Conservation (phyloP, 2,329 filamentous ascomycete genomes). For the Chrysoporthe austroafricana region DNA sequence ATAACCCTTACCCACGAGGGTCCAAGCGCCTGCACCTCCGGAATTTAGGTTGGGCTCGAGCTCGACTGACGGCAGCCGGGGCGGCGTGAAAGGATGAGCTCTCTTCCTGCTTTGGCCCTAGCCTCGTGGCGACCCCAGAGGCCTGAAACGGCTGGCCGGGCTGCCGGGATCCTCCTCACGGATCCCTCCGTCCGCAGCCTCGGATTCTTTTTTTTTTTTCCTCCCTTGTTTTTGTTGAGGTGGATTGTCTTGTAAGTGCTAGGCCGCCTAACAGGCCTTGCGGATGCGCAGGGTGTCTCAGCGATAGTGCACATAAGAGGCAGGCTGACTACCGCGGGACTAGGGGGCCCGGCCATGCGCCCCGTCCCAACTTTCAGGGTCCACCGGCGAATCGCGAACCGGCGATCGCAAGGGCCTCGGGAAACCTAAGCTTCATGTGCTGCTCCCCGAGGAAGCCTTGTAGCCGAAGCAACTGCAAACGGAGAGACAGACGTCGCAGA, state of each 20-base stretch:
- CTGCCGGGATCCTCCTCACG: too few relatives aligned
- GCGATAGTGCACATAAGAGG: background rate
- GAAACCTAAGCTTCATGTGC: background rate
- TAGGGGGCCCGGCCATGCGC: background rate
- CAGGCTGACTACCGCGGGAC: background rate
- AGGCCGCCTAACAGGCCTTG: background rate
- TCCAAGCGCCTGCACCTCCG: background rate
- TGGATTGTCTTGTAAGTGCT: constrained; percentile 7
- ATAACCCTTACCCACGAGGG: constrained; percentile 8
- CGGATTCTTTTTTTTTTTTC: background rate
- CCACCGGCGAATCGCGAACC: background rate
- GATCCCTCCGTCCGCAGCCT: background rate
- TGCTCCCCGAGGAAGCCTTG: background rate
- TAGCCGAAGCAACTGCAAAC: too few relatives aligned
- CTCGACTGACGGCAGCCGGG: background rate
- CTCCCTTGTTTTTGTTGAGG: constrained; percentile 1
- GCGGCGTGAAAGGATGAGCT: background rate
- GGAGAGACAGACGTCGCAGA: too few relatives aligned
- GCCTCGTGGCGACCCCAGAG: background rate
- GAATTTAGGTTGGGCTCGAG: background rate
- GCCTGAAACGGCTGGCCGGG: background rate
- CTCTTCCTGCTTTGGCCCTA: background rate
- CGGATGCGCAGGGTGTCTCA: background rate
- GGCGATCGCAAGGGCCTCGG: background rate
- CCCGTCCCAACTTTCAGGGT: background rate